Evolutionary conservation across 352 stramenopile genomes (phyloP), one percentile per base, ranked within the genome.

Genomic region (Phytopythium helicoides): DNA sequence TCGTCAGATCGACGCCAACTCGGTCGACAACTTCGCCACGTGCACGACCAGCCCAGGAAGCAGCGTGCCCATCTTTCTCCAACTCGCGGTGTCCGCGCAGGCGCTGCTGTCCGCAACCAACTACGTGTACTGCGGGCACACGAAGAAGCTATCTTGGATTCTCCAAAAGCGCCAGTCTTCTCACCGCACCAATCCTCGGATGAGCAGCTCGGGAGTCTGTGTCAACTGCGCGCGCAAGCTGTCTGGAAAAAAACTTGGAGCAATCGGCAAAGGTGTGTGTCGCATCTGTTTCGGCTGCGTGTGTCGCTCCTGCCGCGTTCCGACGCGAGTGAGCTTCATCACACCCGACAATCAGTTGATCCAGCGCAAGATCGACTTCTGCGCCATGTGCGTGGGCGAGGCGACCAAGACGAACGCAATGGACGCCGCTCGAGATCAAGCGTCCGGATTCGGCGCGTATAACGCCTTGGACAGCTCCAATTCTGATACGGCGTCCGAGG

Each of bases 11-110:
- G 54, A 33, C 14, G 52, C 69, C 6, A 68, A 78, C 38, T 63
- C 56, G 3, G 60, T 89, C 1, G 68, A 87, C 23, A 34, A 81
- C 8, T 85, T 80, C 40, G 58, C 68, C 4, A 64, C 56, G 2
- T 64, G 64, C 11, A 68, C 66, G 25, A 48, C 76, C 0, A 54
- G 77, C 21, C 38, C 60, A 0, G 48, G 46, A 5, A 68, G 65
- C 8, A 65, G 71, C 11, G 45, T 78, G 36, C 61, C 73, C 39
- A 62, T 66, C 36, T 31, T 58, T 0, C 36, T 71, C 9, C 55
- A 68, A 40, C 35, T 71, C 16, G 39, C 61, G 0, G 66, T 47
- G n/a, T 64, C 67, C 18, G 62, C 62, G 1, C 23, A 58, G 1
- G 44, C 55, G 2, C 60, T 70, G 33, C 52, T 74, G 19, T 38